Conservation (phyloP, 1,284 basidiomycete genomes). For the Pseudozyma pruni region DNA sequence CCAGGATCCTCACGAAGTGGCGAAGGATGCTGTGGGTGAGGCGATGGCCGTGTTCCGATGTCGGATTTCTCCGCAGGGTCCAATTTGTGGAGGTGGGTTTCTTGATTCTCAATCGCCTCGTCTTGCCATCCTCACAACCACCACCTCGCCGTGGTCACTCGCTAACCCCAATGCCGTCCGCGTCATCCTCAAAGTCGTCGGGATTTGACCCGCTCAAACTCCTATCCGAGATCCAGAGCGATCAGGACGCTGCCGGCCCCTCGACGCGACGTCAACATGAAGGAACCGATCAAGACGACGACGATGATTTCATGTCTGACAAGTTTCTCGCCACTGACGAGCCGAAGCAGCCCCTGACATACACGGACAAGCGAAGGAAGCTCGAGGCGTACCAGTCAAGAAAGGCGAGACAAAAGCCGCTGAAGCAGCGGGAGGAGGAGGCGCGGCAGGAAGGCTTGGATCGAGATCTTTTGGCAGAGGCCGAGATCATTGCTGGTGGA, state of each 20-base stretch:
- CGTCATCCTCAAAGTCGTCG: not conserved
- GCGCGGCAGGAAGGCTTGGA: conserved; percentile 34
- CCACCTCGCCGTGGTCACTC: too few species aligned
- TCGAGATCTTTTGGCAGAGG: conserved; percentile 42
- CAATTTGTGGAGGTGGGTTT: not conserved
- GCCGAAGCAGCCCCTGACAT: conserved; percentile 25
- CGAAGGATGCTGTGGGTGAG: too few species aligned
- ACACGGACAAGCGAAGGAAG: conserved; percentile 24
- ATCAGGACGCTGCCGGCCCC: not conserved
- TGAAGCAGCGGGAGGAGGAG: conserved; percentile 28
- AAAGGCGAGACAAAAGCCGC: conserved; percentile 4
- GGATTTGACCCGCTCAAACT: conserved; percentile 18
- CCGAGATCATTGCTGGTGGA: conserved; percentile 45
- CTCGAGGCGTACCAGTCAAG: conserved; percentile 21
- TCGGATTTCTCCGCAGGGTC: not conserved
- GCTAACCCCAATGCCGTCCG: not conserved
- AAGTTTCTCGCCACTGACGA: conserved; percentile 22
- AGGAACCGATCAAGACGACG: conserved; percentile 24
- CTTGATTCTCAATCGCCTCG: not conserved
- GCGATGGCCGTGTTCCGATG: not conserved
- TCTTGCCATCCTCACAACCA: too few species aligned
- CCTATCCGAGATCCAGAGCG: conserved; percentile 27
- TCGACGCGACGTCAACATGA: not conserved
- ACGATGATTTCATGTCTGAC: conserved; percentile 50
- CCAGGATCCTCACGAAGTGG: too few species aligned